These are phyloP conservation scores for Amylocystis lapponica DNA, from an alignment of 768 basidiomycete genomes.

Conservation along the genomic window DNA sequence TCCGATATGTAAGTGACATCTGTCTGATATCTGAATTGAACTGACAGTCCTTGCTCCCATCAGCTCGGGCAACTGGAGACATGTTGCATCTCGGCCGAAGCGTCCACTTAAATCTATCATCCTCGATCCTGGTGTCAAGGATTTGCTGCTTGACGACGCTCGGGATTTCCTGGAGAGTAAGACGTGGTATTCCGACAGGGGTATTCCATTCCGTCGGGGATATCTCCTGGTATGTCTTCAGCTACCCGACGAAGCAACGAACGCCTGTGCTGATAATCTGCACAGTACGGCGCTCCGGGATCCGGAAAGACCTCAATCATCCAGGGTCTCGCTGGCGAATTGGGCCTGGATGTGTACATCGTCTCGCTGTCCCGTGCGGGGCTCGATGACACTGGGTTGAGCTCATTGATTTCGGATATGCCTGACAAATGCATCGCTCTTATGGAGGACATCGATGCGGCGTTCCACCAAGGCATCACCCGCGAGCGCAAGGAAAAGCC, in stretches of 20 bases:
- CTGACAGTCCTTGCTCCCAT: neutral
- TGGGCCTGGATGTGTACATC: conserved; percentile 68
- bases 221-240: conserved; percentile 51
- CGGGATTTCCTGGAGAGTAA: conserved; percentile 64
- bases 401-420: conserved; percentile 51
- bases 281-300: conserved; percentile 65
- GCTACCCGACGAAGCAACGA: conserved; percentile 3
- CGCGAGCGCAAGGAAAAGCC: conserved; percentile 12
- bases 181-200: conserved; percentile 68
- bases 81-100: conserved; percentile 53
- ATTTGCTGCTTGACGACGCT: conserved; percentile 62
- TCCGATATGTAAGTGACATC: conserved; percentile 33
- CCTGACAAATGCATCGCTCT: conserved; percentile 71
- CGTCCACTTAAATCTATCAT: conserved; percentile 64
- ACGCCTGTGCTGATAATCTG: neutral
- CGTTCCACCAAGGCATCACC: conserved; percentile 37
- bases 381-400: conserved; percentile 57
- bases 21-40: neutral
- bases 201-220: conserved; percentile 78
- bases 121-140: conserved; percentile 63
- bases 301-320: conserved; percentile 79
- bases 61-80: conserved; percentile 41
- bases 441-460: conserved; percentile 84
- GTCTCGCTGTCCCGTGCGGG: conserved; percentile 58
- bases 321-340: conserved; percentile 72